Conservation (phyloP, 2,329 filamentous ascomycete genomes). For the Calonectria pauciramosa region DNA sequence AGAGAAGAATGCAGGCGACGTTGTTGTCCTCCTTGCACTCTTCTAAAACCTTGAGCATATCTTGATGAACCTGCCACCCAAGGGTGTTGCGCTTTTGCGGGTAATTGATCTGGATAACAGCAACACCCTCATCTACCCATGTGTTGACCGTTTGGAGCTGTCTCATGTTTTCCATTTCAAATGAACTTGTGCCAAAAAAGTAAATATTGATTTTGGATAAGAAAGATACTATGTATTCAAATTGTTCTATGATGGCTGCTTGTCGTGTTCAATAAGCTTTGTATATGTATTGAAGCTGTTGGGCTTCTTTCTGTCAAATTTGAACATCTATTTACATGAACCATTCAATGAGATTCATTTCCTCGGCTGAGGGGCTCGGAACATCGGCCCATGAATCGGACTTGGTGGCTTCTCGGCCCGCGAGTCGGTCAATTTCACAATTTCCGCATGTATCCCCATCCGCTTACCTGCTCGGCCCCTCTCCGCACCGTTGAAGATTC, state of each 20-base stretch:
- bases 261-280: neutral
- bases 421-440: neutral
- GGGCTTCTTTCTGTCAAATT: neutral
- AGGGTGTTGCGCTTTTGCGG: slow-evolving; percentile 12
- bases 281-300: neutral
- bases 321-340: too few species aligned
- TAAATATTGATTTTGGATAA: neutral
- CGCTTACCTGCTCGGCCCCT: neutral
- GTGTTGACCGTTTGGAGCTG: slow-evolving; percentile 12
- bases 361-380: neutral
- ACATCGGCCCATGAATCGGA: neutral
- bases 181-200: too few species aligned
- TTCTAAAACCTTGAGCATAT: slow-evolving; percentile 7
- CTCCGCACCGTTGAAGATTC: too few species aligned
- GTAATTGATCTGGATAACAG: slow-evolving; percentile 9
- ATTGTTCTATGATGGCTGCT: neutral
- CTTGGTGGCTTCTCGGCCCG: neutral
- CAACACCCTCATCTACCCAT: slow-evolving; percentile 9
- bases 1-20: slow-evolving; percentile 9
- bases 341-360: too few species aligned
- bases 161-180: neutral
- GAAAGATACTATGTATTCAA: neutral
- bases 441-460: neutral
- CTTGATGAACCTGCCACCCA: slow-evolving; percentile 12
- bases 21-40: slow-evolving; percentile 8